Percentiles rank a stretch among this genome's conserved stretches.
phyloP scores from a whole-genome alignment of 257 asterid species.

The Cruciata laevipes region DNA sequence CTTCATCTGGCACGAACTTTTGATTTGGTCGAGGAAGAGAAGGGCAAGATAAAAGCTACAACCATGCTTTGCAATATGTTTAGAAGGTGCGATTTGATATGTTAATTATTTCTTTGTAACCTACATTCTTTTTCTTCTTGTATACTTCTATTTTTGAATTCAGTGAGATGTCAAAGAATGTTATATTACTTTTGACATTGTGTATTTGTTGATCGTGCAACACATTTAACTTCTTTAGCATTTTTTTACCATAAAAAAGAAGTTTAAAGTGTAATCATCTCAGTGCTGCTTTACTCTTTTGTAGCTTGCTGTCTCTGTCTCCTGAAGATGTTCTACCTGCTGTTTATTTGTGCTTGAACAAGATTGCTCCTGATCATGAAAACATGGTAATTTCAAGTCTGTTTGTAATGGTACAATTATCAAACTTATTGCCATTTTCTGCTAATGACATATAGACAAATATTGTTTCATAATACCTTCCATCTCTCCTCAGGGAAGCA shows the following conservation, averaged over 20 bases:
- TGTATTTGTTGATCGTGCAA: neutral
- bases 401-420: neutral
- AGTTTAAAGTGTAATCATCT: conserved; percentile 18
- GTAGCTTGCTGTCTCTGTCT: conserved; percentile 80
- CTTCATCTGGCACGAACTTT: conserved; percentile 78
- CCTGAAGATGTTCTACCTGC: conserved; percentile 89
- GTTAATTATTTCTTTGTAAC: neutral
- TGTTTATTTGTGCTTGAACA: conserved; percentile 77
- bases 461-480: neutral
- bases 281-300: conserved; percentile 22
- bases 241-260: neutral
- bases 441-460: neutral
- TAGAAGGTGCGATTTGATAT: conserved; percentile 44
- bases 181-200: neutral
- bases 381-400: conserved; percentile 38
- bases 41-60: conserved; percentile 79
- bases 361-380: conserved; percentile 91
- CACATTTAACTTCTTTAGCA: conserved; percentile 5
- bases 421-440: neutral
- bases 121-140: neutral
- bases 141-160: neutral
- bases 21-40: conserved; percentile 76
- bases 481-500: neutral
- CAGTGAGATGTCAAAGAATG: too few species aligned
- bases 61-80: conserved; percentile 92